Evolutionary conservation across 192 early-diverging fungal genomes (phyloP).

Genomic region (Entomortierella parvispora): DNA sequence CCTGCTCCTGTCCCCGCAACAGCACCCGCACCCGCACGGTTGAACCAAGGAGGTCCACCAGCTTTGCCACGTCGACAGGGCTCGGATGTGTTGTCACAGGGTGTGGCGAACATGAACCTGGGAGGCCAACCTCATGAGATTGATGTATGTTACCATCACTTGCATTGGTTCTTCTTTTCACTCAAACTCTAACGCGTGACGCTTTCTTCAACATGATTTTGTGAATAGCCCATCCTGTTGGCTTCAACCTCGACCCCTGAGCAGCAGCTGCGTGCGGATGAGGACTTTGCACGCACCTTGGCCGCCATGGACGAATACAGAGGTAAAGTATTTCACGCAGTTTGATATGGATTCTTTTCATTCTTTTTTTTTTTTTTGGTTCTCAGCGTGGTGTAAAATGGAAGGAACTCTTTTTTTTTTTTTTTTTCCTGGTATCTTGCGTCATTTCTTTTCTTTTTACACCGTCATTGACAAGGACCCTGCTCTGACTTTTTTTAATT

Average conservation of each 20-base stretch:
- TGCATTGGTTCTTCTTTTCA: not conserved
- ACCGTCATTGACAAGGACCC: not conserved
- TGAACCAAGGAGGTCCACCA: conserved; percentile 16
- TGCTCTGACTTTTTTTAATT: conserved; percentile 4
- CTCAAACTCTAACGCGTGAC: not conserved
- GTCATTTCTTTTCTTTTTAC: not conserved
- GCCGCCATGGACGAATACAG: conserved; percentile 60
- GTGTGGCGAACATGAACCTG: conserved; percentile 23
- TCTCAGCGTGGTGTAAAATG: not conserved
- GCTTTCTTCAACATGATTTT: not conserved
- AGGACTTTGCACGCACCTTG: conserved; percentile 62
- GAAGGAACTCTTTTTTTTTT: conserved; percentile 6
- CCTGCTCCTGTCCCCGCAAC: conserved; percentile 8
- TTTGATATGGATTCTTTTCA: too few relatives aligned
- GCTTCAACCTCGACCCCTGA: conserved; percentile 54
- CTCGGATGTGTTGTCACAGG: conserved; percentile 11
- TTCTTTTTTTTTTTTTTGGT: not conserved
- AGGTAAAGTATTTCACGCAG: conserved; percentile 9
- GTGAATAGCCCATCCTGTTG: conserved; percentile 46
- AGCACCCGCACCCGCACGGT: not conserved
- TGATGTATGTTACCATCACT: conserved; percentile 20
- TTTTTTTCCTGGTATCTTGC: not conserved
- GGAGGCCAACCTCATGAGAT: conserved; percentile 21
- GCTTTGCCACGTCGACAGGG: conserved; percentile 44
- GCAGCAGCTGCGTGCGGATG: conserved; percentile 65